These are phyloP conservation scores for Protomyces gravidus DNA, from an alignment of 1,139 yeast genomes.

Conservation along the genomic window DNA sequence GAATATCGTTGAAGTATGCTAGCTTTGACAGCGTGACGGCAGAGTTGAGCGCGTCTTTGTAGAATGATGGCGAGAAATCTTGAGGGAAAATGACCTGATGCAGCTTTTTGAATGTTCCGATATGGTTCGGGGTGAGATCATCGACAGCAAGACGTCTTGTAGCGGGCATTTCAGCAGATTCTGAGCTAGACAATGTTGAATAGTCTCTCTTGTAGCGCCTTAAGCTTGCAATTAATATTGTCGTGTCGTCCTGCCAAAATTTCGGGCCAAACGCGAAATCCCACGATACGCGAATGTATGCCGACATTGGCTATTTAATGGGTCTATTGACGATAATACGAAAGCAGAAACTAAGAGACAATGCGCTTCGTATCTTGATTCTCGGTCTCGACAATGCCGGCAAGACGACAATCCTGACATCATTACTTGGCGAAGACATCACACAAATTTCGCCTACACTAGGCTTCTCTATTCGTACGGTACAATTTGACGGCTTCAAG, in stretches of 20 bases:
- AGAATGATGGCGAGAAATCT: conserved; percentile 21
- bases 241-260: too few relatives aligned
- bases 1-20: conserved; percentile 30
- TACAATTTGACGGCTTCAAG: conserved; percentile 43
- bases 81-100: conserved; percentile 30
- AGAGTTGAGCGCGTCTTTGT: conserved; percentile 28
- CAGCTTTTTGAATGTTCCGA: conserved; percentile 28
- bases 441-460: conserved; percentile 50
- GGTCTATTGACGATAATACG: conserved; percentile 76
- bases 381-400: conserved; percentile 89
- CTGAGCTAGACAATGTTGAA: too few relatives aligned
- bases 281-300: too few relatives aligned
- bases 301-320: too few relatives aligned
- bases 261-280: too few relatives aligned
- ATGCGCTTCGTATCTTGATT: conserved; percentile 66
- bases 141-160: conserved; percentile 39
- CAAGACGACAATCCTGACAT: conserved; percentile 71
- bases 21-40: conserved; percentile 25
- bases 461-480: conserved; percentile 46
- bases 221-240: too few relatives aligned
- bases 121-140: conserved; percentile 27
- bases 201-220: too few relatives aligned
- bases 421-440: conserved; percentile 44
- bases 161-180: conserved; percentile 46
- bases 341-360: conserved; percentile 76